Conservation (phyloP, 2,329 filamentous ascomycete species). For the Blastomyces silverae region DNA sequence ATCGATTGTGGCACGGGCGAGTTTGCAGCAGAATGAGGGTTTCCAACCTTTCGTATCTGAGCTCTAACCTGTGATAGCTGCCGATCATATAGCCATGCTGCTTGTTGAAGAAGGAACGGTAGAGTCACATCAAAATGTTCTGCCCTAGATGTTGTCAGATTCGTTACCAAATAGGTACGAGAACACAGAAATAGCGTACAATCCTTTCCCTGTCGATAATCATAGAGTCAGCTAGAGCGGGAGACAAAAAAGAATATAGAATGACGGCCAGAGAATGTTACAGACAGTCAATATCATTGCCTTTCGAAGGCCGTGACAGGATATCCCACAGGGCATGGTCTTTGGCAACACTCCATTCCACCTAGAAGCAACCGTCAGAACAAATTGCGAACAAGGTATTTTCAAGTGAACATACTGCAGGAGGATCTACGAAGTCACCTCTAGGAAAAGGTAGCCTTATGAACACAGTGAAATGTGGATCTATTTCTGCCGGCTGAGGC, state of each 20-base stretch:
- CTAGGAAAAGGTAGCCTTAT: constrained; percentile 84
- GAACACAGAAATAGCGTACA: constrained; percentile 46
- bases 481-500: constrained; percentile 9
- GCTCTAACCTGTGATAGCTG: constrained; percentile 84
- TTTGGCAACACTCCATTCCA: constrained; percentile 80
- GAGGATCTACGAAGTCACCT: constrained; percentile 83
- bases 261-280: constrained; percentile 22
- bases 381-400: constrained; percentile 13
- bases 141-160: constrained; percentile 47
- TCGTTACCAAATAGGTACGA: background rate
- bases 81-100: constrained; percentile 85
- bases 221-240: constrained; percentile 8
- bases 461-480: constrained; percentile 59
- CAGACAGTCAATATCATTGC: constrained; percentile 76
- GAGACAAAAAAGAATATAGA: background rate
- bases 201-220: constrained; percentile 58
- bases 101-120: constrained; percentile 84
- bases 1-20: constrained; percentile 41
- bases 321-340: constrained; percentile 87
- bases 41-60: constrained; percentile 66
- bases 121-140: constrained; percentile 75
- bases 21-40: constrained; percentile 37
- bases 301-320: constrained; percentile 71
- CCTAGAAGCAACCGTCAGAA: constrained; percentile 45
- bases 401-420: constrained; percentile 54